These are phyloP conservation scores for Umbellularia californica DNA, from an alignment of 164 flowering plant genomes.

Conservation along the genomic window DNA sequence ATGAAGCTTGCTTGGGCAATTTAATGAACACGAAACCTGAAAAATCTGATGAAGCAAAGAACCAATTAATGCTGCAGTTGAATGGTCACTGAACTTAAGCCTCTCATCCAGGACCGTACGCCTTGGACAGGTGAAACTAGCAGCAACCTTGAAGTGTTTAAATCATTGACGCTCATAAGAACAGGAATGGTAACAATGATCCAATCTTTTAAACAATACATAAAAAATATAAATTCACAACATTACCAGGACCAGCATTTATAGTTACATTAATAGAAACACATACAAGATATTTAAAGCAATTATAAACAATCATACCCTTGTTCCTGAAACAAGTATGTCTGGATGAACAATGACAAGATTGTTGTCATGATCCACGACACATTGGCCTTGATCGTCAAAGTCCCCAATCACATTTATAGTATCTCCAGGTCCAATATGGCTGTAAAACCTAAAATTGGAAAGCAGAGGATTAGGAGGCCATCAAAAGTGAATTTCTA, in stretches of 20 bases:
- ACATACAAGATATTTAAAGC: background rate
- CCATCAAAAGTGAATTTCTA: background rate
- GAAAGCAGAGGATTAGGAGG: slow-evolving; percentile 6
- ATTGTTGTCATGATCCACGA: slow-evolving; percentile 55
- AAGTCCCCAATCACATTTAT: slow-evolving; percentile 83
- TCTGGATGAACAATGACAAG: slow-evolving; percentile 84
- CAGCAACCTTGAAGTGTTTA: slow-evolving; percentile 59
- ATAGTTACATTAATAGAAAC: background rate
- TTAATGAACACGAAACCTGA: slow-evolving; percentile 51
- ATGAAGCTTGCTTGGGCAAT: background rate
- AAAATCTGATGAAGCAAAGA: slow-evolving; percentile 89
- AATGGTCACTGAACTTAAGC: slow-evolving; percentile 56
- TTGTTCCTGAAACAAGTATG: slow-evolving; percentile 77
- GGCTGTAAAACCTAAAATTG: slow-evolving; percentile 61
- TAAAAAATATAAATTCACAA: background rate
- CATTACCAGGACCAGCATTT: background rate
- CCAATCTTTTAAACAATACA: background rate
- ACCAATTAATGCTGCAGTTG: slow-evolving; percentile 77
- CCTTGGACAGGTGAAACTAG: slow-evolving; percentile 83
- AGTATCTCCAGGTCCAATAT: slow-evolving; percentile 90
- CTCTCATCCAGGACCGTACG: slow-evolving; percentile 91
- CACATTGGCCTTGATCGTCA: slow-evolving; percentile 70
- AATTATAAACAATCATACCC: slow-evolving; percentile 44
- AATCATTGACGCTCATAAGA: slow-evolving; percentile 2
- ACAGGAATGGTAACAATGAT: slow-evolving; percentile 7